A percentile compares a stretch with the other conserved stretches of the same genome.
These are phyloP conservation scores for Daldinia eschscholtzii DNA, from an alignment of 2,329 filamentous ascomycete species.

Conservation along the genomic window DNA sequence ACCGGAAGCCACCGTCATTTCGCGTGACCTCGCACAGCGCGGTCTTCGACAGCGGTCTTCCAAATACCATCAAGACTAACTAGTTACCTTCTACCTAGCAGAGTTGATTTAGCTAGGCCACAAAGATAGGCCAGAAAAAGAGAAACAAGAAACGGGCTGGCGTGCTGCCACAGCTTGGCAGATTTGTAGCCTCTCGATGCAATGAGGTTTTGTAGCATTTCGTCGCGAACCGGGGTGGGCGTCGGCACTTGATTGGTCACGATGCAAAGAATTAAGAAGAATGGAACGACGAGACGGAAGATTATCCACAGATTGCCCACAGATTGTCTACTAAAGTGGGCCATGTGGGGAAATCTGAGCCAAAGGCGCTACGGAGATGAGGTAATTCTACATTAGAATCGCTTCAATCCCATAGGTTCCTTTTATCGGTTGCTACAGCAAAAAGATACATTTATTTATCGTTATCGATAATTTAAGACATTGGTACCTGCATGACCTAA, in stretches of 20 bases:
- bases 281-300: slow-evolving; percentile 35
- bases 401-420: slow-evolving; percentile 15
- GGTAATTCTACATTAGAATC: slow-evolving; percentile 16
- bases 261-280: slow-evolving; percentile 39
- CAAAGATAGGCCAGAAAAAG: slow-evolving; percentile 15
- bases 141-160: slow-evolving; percentile 22
- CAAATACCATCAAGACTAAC: slow-evolving; percentile 25
- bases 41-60: slow-evolving; percentile 20
- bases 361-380: slow-evolving; percentile 18
- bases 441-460: slow-evolving; percentile 25
- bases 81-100: too few relatives aligned
- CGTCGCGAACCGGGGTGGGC: slow-evolving; percentile 44
- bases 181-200: slow-evolving; percentile 40
- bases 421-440: slow-evolving; percentile 5
- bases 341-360: slow-evolving; percentile 32
- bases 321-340: background rate
- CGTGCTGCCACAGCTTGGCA: slow-evolving; percentile 45
- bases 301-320: slow-evolving; percentile 6
- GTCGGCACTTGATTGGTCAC: slow-evolving; percentile 46
- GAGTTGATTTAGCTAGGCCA: background rate
- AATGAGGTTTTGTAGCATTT: slow-evolving; percentile 38
- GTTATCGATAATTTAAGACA: background rate
- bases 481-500: slow-evolving; percentile 3
- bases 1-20: slow-evolving; percentile 31
- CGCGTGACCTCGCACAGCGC: slow-evolving; percentile 18